A percentile compares a stretch with the other conserved stretches of the same genome.
phyloP scores from a whole-genome alignment of 225 moss, liverwort and hornwort species.

The Anthoceros angustus region DNA sequence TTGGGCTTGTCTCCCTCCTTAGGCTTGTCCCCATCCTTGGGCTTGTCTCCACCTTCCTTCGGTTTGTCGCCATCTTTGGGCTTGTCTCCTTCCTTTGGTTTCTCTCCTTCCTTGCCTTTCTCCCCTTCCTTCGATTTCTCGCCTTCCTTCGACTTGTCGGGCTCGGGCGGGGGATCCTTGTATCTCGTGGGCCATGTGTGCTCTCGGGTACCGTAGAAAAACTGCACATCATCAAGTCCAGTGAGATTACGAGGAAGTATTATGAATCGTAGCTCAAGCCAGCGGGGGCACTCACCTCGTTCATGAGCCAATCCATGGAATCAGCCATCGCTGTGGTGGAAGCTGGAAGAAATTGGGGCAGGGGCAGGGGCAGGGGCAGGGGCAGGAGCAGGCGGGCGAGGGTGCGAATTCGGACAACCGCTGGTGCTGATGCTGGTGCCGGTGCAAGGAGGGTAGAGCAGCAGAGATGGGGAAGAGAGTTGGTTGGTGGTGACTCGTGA shows the following conservation, averaged over 20 bases:
- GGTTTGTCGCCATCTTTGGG: not conserved
- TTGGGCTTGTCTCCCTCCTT: not conserved
- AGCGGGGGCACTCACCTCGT: not conserved
- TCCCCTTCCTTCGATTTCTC: not conserved
- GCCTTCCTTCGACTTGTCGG: conserved; percentile 3
- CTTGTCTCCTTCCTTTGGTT: not conserved
- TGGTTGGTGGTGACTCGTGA: no score
- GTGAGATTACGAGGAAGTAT: not conserved
- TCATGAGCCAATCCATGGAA: conserved; percentile 4
- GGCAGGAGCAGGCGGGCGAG: no score
- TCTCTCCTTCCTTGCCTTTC: not conserved
- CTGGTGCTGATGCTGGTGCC: no score
- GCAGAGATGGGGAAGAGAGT: no score
- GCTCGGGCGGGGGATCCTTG: conserved; percentile 2
- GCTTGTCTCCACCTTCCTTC: not conserved
- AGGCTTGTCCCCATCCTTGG: not conserved
- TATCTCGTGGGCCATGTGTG: not conserved
- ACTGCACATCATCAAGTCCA: not conserved
- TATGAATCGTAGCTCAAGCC: not conserved
- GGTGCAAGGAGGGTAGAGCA: no score
- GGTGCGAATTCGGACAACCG: no score
- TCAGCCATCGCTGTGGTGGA: not conserved
- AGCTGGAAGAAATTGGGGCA: not conserved
- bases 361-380: no score
- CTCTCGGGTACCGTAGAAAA: conserved; percentile 2